Evolutionary conservation across 495 filamentous ascomycete species (phyloP).

Genomic region (Apiosordaria backusii): DNA sequence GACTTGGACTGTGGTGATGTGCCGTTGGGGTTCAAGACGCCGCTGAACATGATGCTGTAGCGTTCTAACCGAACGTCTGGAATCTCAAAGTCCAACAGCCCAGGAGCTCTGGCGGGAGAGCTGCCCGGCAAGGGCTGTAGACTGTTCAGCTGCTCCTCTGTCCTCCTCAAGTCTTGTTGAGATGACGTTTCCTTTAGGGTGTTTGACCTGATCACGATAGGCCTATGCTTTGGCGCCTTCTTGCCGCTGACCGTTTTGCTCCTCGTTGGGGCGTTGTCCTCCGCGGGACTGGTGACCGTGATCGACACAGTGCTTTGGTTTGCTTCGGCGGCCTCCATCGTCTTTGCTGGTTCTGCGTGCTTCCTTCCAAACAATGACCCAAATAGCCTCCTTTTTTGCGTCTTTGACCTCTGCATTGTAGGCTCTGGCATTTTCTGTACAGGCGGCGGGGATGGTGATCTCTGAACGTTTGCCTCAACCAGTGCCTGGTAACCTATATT

Average conservation of each 20-base stretch:
- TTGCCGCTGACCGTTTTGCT: slow-evolving; percentile 37
- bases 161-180: slow-evolving; percentile 12
- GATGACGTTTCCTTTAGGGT: slow-evolving; percentile 30
- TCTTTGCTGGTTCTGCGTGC: slow-evolving; percentile 26
- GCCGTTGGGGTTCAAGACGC: slow-evolving; percentile 52
- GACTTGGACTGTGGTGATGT: slow-evolving; percentile 25
- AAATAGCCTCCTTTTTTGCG: slow-evolving; percentile 49
- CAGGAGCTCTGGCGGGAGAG: slow-evolving; percentile 13
- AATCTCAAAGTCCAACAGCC: slow-evolving; percentile 69
- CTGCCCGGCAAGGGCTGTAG: not conserved
- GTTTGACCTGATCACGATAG: slow-evolving; percentile 36
- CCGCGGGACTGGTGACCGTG: slow-evolving; percentile 9
- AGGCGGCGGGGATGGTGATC: slow-evolving; percentile 26
- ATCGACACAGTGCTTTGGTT: slow-evolving; percentile 19
- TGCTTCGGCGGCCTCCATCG: slow-evolving; percentile 15
- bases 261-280: slow-evolving; percentile 25
- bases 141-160: not conserved
- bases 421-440: slow-evolving; percentile 24
- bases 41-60: slow-evolving; percentile 93
- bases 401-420: slow-evolving; percentile 38
- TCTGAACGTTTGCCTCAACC: slow-evolving; percentile 14
- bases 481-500: slow-evolving; percentile 26
- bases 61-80: slow-evolving; percentile 77
- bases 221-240: slow-evolving; percentile 34
- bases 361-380: slow-evolving; percentile 47